Evolutionary conservation across 176 grass and related monocot species (phyloP), one percentile per base, ranked within the genome.

Genomic region (Bothriochloa decipiens): DNA sequence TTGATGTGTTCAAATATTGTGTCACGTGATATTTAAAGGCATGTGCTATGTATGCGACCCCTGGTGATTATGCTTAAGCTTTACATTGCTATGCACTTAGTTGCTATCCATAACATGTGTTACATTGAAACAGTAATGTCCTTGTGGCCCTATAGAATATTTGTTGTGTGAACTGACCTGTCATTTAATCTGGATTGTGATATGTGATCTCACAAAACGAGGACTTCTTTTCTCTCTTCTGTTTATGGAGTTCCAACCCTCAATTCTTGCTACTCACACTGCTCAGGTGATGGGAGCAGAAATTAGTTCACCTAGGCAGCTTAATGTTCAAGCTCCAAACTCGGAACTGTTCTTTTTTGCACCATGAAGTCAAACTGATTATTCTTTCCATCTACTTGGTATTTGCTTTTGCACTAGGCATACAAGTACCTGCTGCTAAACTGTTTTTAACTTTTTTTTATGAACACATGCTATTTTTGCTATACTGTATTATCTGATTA

Each of bases 401-500:
- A 14, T 25, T 10, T 73, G 23, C 15, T 74, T 74, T 49, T 28
- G 16, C 27, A 49, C 15, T 18, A 49, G n/a, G 43, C 42, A 50
- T 74, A 32, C 45, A 32, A 74, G 70, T 49, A 18, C 43, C 49
- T 77, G 27, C 50, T 83, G 61, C 50, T 91, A 25, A 8, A 64
- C 45, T 28, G 36, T 27, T 87, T 79, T 70, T 25, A 62, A 65
- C 13, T 62, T 62, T 28, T 37, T 18, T 52, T 33, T 58, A n/a
- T 37, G 27, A 76, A 26, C 75, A 26, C 35, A 65, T 41, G 35
- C 16, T 36, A 6, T 18, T 3, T 80, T 28, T 9, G 62, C 27
- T 43, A 70, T 64, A 80, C 35, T 28, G 13, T 35, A 70, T 43
- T 69, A 32, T 77, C 41, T 86, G 57, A 67, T 90, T 64, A 78